These are phyloP conservation scores for Spergularia bocconei DNA, from an alignment of 148 eudicot genomes.

Conservation along the genomic window DNA sequence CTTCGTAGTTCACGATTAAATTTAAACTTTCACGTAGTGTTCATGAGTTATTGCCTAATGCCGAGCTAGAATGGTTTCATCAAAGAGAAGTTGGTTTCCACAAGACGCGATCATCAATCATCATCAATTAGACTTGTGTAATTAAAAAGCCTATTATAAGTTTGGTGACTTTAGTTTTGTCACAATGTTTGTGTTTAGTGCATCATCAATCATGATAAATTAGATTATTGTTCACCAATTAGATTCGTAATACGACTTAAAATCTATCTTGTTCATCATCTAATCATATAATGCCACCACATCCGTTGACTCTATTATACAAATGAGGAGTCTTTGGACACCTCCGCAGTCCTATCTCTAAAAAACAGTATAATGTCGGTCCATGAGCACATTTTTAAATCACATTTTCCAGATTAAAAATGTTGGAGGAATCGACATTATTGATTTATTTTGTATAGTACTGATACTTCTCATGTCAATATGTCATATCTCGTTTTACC, in stretches of 20 bases:
- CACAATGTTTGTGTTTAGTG: too few species aligned
- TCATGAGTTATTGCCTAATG: too few species aligned
- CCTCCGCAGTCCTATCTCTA: not conserved
- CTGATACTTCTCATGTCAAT: not conserved
- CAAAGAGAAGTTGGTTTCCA: too few species aligned
- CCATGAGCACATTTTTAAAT: not conserved
- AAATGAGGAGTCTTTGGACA: not conserved
- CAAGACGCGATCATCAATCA: too few species aligned
- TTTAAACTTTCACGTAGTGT: too few species aligned
- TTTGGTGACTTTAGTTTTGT: too few species aligned
- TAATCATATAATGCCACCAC: slow-evolving; percentile 8
- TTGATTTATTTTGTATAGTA: not conserved
- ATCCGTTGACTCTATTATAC: not conserved
- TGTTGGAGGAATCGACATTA: not conserved
- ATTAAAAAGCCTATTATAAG: too few species aligned
- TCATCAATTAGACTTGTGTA: too few species aligned
- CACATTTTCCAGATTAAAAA: not conserved
- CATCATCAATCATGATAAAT: not conserved
- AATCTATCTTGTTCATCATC: not conserved
- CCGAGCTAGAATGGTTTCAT: too few species aligned
- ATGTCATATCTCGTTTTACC: not conserved
- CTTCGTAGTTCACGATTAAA: too few species aligned
- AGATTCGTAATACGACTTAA: not conserved
- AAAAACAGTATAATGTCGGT: slow-evolving; percentile 2
- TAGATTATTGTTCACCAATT: not conserved